Evolutionary conservation across 768 basidiomycete species (phyloP).

Genomic region (Sporobolomyces pararoseus): DNA sequence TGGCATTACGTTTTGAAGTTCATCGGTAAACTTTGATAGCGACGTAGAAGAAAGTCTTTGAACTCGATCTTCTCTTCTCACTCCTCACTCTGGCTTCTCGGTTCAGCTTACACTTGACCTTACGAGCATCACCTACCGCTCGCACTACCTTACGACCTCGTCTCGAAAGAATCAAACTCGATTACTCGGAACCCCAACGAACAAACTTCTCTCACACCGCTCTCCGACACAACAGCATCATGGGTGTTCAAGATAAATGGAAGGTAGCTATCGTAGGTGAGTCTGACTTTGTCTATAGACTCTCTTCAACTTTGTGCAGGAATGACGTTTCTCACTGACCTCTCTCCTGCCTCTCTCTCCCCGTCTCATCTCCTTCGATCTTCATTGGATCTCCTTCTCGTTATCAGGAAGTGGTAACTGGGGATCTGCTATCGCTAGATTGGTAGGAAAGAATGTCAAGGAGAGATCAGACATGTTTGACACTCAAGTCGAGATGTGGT

Average conservation of each 20-base stretch:
- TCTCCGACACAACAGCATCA: no score
- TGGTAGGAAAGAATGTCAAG: conserved; percentile 51
- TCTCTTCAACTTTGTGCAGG: no score
- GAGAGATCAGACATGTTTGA: conserved; percentile 51
- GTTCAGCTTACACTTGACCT: no score
- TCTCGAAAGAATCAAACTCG: neutral
- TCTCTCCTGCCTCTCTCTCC: neutral
- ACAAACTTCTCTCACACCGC: neutral
- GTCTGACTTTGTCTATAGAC: neutral
- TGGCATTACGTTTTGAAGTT: no score
- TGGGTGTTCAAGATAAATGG: conserved; percentile 33
- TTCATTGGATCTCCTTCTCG: neutral
- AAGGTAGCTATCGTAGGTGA: conserved; percentile 44
- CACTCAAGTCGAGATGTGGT: conserved; percentile 53
- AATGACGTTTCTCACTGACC: neutral
- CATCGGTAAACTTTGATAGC: no score
- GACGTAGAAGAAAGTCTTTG: no score
- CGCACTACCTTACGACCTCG: neutral
- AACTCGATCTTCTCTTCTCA: no score
- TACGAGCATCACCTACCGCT: neutral
- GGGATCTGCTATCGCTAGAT: conserved; percentile 52
- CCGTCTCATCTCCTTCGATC: neutral
- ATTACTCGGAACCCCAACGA: neutral
- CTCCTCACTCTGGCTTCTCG: conserved; percentile 11
- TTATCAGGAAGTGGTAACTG: conserved; percentile 43